Conservation (phyloP, 306 rosid species). For the Phaseolus lunatus region DNA sequence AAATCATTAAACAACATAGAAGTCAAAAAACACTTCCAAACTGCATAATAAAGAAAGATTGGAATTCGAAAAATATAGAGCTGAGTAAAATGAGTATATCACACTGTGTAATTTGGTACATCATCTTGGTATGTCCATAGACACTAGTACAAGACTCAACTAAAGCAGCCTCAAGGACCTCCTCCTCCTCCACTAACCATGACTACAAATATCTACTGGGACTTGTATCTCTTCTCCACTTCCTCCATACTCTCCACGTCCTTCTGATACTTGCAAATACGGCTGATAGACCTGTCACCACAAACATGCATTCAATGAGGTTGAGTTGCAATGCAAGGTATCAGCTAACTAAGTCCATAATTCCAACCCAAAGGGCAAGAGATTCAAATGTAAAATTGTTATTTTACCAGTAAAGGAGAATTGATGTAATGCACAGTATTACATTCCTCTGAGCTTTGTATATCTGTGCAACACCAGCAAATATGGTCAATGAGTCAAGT, state of each 20-base stretch:
- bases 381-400: conserved; percentile 21
- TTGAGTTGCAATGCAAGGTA: conserved; percentile 20
- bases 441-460: conserved; percentile 97
- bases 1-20: conserved; percentile 22
- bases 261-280: conserved; percentile 78
- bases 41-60: conserved; percentile 26
- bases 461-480: conserved; percentile 58
- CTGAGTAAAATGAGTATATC: conserved; percentile 14
- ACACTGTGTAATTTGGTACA: conserved; percentile 22
- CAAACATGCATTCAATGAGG: conserved; percentile 27
- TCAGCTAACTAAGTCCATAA: background rate
- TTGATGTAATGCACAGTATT: conserved; percentile 74
- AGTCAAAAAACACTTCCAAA: conserved; percentile 28
- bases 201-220: conserved; percentile 53
- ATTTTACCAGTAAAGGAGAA: conserved; percentile 88
- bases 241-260: conserved; percentile 84
- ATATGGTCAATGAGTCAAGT: conserved; percentile 39
- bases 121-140: conserved; percentile 6
- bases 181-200: conserved; percentile 26
- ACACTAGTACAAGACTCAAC: conserved; percentile 39
- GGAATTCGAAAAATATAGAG: conserved; percentile 19
- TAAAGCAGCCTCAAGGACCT: conserved; percentile 26
- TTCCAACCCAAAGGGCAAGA: conserved; percentile 21
- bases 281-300: conserved; percentile 70
- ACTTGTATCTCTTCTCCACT: conserved; percentile 85